Evolutionary conservation across 176 grass and related monocot genomes (phyloP).

Genomic region (Musa itinerans): DNA sequence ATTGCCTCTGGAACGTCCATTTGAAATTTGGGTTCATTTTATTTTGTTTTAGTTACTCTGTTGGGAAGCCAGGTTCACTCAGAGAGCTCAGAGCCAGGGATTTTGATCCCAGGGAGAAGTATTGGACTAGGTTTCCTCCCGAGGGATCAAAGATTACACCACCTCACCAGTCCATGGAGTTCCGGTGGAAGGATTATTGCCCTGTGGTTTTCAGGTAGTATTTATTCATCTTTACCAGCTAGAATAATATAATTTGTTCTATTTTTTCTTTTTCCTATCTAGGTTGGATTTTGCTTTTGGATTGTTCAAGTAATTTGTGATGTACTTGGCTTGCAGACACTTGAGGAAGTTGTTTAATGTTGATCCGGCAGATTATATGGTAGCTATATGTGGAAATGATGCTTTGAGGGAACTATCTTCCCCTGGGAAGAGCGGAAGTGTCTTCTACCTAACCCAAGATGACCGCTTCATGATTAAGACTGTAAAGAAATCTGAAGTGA

Average conservation of each 20-base stretch:
- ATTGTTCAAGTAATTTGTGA: background rate
- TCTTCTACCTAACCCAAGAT: constrained; percentile 78
- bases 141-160: constrained; percentile 78
- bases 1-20: background rate
- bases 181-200: constrained; percentile 89
- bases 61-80: constrained; percentile 59
- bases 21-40: constrained; percentile 1
- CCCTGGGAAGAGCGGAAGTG: constrained; percentile 83
- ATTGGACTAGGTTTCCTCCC: constrained; percentile 75
- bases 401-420: constrained; percentile 59
- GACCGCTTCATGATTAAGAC: constrained; percentile 88
- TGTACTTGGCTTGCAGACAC: constrained; percentile 32
- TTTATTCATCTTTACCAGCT: background rate
- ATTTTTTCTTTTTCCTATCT: background rate
- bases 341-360: constrained; percentile 70
- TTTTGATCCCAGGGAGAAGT: constrained; percentile 74
- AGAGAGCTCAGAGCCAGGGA: constrained; percentile 42
- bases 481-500: constrained; percentile 72
- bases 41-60: constrained; percentile 42
- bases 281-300: background rate
- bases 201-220: constrained; percentile 63
- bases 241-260: background rate
- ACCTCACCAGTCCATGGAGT: constrained; percentile 58
- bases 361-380: constrained; percentile 86
- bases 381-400: constrained; percentile 69